phyloP scores from a whole-genome alignment of 177 flowering plant genomes.

The Vitis hybrid region DNA sequence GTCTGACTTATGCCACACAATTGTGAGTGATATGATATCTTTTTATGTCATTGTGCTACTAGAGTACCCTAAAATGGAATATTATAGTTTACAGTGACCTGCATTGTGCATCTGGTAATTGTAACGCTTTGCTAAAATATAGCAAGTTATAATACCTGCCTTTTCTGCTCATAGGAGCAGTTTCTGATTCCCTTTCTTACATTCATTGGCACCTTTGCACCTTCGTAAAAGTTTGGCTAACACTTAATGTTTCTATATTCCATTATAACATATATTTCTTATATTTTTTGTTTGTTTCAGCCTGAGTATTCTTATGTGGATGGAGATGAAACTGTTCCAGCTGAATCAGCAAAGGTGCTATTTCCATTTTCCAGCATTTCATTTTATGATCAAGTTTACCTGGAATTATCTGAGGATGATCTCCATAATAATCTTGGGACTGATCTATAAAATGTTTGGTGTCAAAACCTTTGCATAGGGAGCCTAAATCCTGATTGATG shows the following conservation, averaged over 20 bases:
- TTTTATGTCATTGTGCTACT: conserved; percentile 2
- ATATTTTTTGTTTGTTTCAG: conserved; percentile 36
- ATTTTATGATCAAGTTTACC: background rate
- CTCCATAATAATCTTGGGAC: background rate
- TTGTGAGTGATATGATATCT: conserved; percentile 45
- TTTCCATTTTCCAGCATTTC: background rate
- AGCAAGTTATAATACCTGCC: too few species aligned
- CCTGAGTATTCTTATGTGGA: conserved; percentile 81
- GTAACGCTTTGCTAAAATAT: too few species aligned
- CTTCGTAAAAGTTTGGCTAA: too few species aligned
- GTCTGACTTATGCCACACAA: conserved; percentile 73
- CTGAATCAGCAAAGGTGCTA: conserved; percentile 80
- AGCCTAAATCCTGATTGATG: too few species aligned
- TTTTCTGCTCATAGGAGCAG: too few species aligned
- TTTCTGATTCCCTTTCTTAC: background rate
- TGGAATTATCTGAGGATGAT: background rate
- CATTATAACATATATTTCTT: background rate
- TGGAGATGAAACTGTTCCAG: conserved; percentile 93
- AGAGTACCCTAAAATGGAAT: background rate
- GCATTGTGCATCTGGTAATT: background rate
- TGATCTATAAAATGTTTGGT: too few species aligned
- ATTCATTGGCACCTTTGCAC: too few species aligned
- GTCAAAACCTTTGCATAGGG: too few species aligned
- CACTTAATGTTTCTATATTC: background rate
- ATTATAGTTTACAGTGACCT: background rate